Evolutionary conservation across 768 basidiomycete genomes (phyloP), one percentile per base, ranked within the genome.

Genomic region (Tricholoma saponaceum): DNA sequence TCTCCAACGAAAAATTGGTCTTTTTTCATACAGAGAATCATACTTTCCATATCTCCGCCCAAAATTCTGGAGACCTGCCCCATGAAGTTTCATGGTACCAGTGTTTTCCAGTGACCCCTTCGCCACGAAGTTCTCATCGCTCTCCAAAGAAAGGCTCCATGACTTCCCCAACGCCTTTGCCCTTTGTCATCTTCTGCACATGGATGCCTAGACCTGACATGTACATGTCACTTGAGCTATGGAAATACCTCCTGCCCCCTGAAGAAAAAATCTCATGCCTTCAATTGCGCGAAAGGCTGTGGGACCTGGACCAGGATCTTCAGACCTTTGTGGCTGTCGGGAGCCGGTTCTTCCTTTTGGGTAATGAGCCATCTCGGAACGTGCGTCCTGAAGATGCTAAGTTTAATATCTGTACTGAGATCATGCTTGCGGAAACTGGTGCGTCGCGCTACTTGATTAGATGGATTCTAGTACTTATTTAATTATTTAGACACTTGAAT

Each of bases 1-100:
- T 14, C 43, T 39, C 61, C 61, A 49, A 52, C 56, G 3, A 33
- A 51, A 23, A 9, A 56, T 5, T 60, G 57, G 37, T 43, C 41
- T 61, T 13, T 60, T 69, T 67, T 32, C 66, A 70, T 39, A 65
- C 61, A 1, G 57, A 58, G 23, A 47, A 66, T 18, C 52, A 60
- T 6, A 62, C 57, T 0, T 69, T 70, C 46, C 62, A 66, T 26
- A 39, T 50, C 10, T 59, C 60, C 1, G 41, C 52, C 4, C 22
- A 51, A 10, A 58, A 62, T 1, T 30, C 57, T n/a, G 69, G 69
- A 16, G 44, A 59, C 4, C 64, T 67, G 14, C 70, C 69, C 0
- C 6, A 14, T 13, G 51, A 58, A 10, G 54, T 68, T 18, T 23
- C 37, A 0, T 72, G 67, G 63, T 67, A 69, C 37, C 39, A 61